These are phyloP conservation scores for Lolium perenne DNA, from an alignment of 176 grass and related monocot genomes.

Conservation along the genomic window DNA sequence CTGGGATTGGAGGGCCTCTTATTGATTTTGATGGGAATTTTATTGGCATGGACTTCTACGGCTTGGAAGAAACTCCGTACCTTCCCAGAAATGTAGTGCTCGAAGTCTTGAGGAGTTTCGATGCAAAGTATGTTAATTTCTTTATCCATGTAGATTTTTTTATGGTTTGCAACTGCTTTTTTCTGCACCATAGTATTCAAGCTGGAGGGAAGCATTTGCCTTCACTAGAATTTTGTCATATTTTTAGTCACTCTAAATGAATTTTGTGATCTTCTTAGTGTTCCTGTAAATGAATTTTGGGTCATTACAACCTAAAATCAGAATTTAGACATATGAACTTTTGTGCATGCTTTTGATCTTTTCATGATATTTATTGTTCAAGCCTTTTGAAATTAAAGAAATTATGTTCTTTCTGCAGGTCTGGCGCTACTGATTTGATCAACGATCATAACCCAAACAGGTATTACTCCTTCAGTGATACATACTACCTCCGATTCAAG, in stretches of 20 bases:
- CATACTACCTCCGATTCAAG: too few species aligned
- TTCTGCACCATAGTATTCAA: too few species aligned
- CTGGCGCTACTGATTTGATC: neutral
- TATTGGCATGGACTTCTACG: neutral
- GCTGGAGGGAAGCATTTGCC: neutral
- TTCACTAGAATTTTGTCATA: too few species aligned
- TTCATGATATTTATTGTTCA: too few species aligned
- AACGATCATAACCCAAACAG: neutral
- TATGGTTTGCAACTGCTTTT: neutral
- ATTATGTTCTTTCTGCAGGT: neutral
- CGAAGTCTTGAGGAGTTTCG: neutral
- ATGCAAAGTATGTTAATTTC: neutral
- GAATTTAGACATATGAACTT: too few species aligned
- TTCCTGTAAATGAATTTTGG: too few species aligned
- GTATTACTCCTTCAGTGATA: neutral
- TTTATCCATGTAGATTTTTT: neutral
- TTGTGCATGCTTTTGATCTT: too few species aligned
- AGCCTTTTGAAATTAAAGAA: neutral
- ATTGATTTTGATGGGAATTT: neutral
- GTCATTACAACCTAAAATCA: too few species aligned
- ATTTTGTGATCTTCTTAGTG: too few species aligned
- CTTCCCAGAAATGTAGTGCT: neutral
- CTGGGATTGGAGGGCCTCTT: neutral
- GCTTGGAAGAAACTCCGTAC: neutral
- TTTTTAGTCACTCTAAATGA: too few species aligned